Evolutionary conservation across 257 asterid genomes (phyloP), one percentile per base, ranked within the genome.

Genomic region (Eustoma russellianum): DNA sequence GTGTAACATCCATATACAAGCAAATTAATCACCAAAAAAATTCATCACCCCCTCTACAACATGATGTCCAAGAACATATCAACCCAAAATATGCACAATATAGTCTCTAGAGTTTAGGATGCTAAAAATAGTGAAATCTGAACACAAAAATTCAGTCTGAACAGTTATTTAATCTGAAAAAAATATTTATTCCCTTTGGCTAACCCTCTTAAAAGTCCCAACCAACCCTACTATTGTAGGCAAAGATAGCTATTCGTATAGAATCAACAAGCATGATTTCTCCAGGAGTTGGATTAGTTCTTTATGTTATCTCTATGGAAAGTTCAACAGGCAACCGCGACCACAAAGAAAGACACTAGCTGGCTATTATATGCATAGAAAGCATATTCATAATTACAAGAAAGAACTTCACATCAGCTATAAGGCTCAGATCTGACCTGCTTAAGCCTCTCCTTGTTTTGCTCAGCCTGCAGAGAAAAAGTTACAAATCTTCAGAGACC

Each of bases 391-490:
- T 46, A 9, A 5, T 14, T 8, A 2, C 13, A 55, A 46, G 47
- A 9, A 5, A 46, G 11, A 45, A 18, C 13, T 11, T 24, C n/a
- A 45, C 59, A 5, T 6, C 34, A 50, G 14, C 35, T 9, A 46
- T 28, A 40, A 17, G 45, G 17, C 30, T 13, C 33, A 63, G 69
- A 12, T 17, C 34, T 14, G 70, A 90, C 98, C 96, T 90, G 95
- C 66, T 78, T 72, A 50, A 64, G 67, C 63, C 96, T 80, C 81
- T 75, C 69, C 63, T 63, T 83, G 52, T 62, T 74, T 74, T 66
- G 53, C 69, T 83, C 94, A 55, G 72, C 89, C 98, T 90, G 96
- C 81, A 17, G 2, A 72, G n/a, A 55, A 16, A 18, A 56, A 56
- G 51, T 51, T 50, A 16, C 46, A 9, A 13, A 5, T 13, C 41